Conservation (phyloP, 140 eudicot genomes). For the Oenanthe javanica region DNA sequence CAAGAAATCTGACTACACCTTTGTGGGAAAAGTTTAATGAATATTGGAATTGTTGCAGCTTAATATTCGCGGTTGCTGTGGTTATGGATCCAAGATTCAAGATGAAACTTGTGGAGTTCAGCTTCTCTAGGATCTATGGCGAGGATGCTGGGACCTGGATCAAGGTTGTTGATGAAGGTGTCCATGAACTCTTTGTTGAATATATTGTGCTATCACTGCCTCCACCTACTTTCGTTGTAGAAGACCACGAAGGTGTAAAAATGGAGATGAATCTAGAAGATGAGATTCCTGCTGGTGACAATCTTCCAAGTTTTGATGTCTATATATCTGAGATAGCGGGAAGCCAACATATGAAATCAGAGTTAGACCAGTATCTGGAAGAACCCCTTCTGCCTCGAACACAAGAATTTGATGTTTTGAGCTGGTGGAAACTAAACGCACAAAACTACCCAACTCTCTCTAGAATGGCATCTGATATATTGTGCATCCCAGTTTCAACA, state of each 20-base stretch:
- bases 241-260: background rate
- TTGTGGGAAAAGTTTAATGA: slow-evolving; percentile 20
- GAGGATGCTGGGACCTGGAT: slow-evolving; percentile 22
- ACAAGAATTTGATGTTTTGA: slow-evolving; percentile 42
- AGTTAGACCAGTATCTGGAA: slow-evolving; percentile 40
- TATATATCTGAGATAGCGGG: slow-evolving; percentile 22
- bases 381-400: slow-evolving; percentile 32
- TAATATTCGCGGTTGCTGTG: slow-evolving; percentile 26
- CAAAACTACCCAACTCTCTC: slow-evolving; percentile 38
- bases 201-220: slow-evolving; percentile 29
- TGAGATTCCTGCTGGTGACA: background rate
- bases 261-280: background rate
- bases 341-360: slow-evolving; percentile 25
- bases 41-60: slow-evolving; percentile 21
- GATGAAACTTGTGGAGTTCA: slow-evolving; percentile 32
- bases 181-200: slow-evolving; percentile 39
- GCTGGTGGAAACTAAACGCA: slow-evolving; percentile 43
- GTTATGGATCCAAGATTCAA: slow-evolving; percentile 40
- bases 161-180: slow-evolving; percentile 25
- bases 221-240: slow-evolving; percentile 6
- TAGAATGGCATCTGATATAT: slow-evolving; percentile 39
- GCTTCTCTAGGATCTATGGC: slow-evolving; percentile 29
- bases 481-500: slow-evolving; percentile 40
- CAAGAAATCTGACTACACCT: slow-evolving; percentile 19
- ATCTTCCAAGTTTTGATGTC: slow-evolving; percentile 21